Conservation (phyloP, 2,329 filamentous ascomycete genomes). For the Pseudogymnoascus sp. region DNA sequence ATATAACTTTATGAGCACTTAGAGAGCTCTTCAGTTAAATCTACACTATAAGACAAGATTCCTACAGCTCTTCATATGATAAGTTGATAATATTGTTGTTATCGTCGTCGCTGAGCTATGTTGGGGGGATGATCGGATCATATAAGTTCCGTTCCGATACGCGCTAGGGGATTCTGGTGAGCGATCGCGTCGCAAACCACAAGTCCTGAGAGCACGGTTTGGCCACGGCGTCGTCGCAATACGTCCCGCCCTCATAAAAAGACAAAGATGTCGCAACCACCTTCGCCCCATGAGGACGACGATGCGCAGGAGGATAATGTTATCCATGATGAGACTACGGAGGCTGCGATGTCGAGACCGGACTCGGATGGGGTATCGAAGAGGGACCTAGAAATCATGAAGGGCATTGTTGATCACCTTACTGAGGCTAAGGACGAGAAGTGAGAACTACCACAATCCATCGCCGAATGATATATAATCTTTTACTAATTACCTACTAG, state of each 20-base stretch:
- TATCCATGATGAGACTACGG: not conserved
- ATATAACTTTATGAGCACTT: slow-evolving; percentile 63
- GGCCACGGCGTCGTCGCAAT: not conserved
- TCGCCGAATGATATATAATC: not conserved
- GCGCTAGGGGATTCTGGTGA: not conserved
- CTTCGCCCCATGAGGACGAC: not conserved
- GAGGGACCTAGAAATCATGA: slow-evolving; percentile 27
- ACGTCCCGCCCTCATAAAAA: not conserved
- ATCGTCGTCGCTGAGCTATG: not conserved
- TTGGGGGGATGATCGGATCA: not conserved
- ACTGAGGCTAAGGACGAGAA: slow-evolving; percentile 12
- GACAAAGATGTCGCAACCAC: slow-evolving; percentile 2
- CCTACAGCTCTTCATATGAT: not conserved
- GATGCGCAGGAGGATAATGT: not conserved
- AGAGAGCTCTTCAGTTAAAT: slow-evolving; percentile 69
- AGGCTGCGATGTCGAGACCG: not conserved
- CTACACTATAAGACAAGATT: slow-evolving; percentile 49
- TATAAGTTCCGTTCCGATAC: not conserved
- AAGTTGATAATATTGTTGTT: not conserved
- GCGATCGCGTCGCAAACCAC: slow-evolving; percentile 8
- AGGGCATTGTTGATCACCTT: slow-evolving; percentile 25
- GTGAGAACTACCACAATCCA: not conserved
- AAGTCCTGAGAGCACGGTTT: not conserved
- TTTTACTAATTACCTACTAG: slow-evolving; percentile 30
- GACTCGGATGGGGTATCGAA: slow-evolving; percentile 22